Base-by-base conservation (phyloP, 73 alveolate genomes). In the Symbiodinium natans region DNA sequence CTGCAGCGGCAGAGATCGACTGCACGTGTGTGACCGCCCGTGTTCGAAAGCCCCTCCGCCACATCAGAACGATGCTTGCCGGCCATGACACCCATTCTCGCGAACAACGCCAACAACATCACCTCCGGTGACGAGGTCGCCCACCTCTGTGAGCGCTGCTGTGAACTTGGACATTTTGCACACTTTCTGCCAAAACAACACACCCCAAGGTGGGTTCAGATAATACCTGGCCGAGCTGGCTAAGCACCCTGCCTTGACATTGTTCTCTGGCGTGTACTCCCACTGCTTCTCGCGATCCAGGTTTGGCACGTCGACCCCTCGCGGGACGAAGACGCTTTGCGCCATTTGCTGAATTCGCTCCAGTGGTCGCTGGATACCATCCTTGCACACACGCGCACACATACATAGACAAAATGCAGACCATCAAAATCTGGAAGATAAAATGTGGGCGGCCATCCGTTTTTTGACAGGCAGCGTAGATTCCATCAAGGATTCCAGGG, bases 291-390 rank as follows among this genome's bases (percentile, higher is more conserved):
- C 99, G 54, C 98, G 92, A 98, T 99, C 99, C 75, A 99, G 99
- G 52, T 99, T 93, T 19, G 99, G 99, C 71, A 99, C 99, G 99
- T 99, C 99, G 48, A 99, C 99, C 63, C 99, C 99, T 95, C 99
- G 99, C 74, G 99, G 99, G 39, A 99, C 99, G 99, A 99, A 99
- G 86, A 99, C 99, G 80, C 99, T 95, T 46, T 94, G 85, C 17
- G 99, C 93, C 86, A 96, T 27, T 82, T 94, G 93, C 63, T 99
- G 99, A 90, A 99, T 99, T 68, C 99, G 99, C 99, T 99, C 99
- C 86, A 99, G 98, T 38, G 99, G 99, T 52, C 99, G 99, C 96
- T 99, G 99, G 83, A 99, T 99, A 88, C 99, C 99, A 43, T 92
- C 98, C 95, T 89, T 25, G 31, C 17, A n/a, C n/a, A n/a, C n/a